A percentile compares a stretch with the other conserved stretches of the same genome.
phyloP scores from a whole-genome alignment of 2,329 filamentous ascomycete genomes.

The Cephalotrichum gorgonifer region DNA sequence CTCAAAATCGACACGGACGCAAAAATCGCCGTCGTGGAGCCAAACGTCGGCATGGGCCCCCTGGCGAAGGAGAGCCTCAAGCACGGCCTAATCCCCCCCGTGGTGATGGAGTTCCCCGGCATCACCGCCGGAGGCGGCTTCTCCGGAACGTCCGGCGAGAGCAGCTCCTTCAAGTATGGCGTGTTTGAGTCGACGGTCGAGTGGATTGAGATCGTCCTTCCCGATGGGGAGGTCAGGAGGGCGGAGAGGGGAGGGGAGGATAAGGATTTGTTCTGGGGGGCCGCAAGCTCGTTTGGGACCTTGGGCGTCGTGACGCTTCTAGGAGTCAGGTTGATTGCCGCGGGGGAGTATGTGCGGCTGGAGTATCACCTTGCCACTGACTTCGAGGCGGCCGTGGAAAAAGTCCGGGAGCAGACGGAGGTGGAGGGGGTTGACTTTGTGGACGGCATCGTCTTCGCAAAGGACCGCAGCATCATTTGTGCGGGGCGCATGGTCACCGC shows the following conservation, averaged over 20 bases:
- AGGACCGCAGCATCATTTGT: conserved; percentile 46
- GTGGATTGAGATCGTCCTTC: conserved; percentile 54
- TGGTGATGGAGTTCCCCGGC: conserved; percentile 64
- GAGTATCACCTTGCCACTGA: conserved; percentile 39
- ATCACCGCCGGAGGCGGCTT: conserved; percentile 62
- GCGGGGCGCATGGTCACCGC: conserved; percentile 44
- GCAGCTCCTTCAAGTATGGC: conserved; percentile 56
- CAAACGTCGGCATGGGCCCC: conserved; percentile 58
- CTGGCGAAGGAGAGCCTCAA: conserved; percentile 48
- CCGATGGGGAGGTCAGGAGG: conserved; percentile 43
- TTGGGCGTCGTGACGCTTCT: conserved; percentile 56
- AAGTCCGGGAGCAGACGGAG: conserved; percentile 31
- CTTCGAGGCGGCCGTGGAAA: conserved; percentile 24
- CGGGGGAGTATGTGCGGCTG: conserved; percentile 45
- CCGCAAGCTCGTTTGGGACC: conserved; percentile 56
- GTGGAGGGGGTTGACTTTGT: conserved; percentile 48
- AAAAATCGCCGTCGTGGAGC: conserved; percentile 55
- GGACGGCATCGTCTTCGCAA: conserved; percentile 56
- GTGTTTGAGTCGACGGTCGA: conserved; percentile 54
- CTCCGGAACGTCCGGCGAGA: conserved; percentile 57
- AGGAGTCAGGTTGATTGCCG: conserved; percentile 47
- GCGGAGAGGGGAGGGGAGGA: conserved; percentile 44
- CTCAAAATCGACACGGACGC: conserved; percentile 43
- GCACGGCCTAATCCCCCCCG: conserved; percentile 47
- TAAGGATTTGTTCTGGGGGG: conserved; percentile 52